A percentile compares a stretch with the other conserved stretches of the same genome.
These are phyloP conservation scores for Pisolithus tinctorius DNA, from an alignment of 768 basidiomycete species.

Conservation along the genomic window DNA sequence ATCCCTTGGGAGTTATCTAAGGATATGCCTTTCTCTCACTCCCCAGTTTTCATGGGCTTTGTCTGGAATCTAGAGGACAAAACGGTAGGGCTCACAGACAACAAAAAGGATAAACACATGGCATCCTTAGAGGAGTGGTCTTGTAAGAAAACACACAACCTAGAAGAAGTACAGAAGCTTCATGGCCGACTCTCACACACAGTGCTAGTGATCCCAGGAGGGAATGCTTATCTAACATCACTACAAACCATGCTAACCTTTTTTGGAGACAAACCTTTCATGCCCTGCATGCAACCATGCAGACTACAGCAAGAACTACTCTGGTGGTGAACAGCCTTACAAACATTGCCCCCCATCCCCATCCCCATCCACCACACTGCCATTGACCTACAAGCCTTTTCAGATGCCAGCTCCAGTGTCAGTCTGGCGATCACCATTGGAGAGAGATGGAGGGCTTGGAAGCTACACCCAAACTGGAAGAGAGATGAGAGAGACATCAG, in stretches of 20 bases:
- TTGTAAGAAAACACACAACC: constrained; percentile 18
- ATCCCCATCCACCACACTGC: constrained; percentile 23
- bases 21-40: constrained; percentile 20
- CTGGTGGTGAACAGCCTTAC: not conserved
- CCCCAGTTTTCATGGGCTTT: no score
- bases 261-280: constrained; percentile 25
- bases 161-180: constrained; percentile 27
- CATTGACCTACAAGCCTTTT: constrained; percentile 29
- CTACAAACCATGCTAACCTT: no score
- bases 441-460: no score
- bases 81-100: no score
- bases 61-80: no score
- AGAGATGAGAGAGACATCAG: no score
- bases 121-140: no score
- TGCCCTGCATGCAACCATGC: constrained; percentile 14
- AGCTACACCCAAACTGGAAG: no score
- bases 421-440: no score
- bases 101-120: no score
- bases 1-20: constrained; percentile 28
- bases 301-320: constrained; percentile 12
- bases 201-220: constrained; percentile 30
- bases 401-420: constrained; percentile 39
- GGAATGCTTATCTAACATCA: no score
- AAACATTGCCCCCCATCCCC: not conserved
- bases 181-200: constrained; percentile 37